Base-by-base conservation (phyloP, 768 basidiomycete genomes). In the Boletus fagicola region DNA sequence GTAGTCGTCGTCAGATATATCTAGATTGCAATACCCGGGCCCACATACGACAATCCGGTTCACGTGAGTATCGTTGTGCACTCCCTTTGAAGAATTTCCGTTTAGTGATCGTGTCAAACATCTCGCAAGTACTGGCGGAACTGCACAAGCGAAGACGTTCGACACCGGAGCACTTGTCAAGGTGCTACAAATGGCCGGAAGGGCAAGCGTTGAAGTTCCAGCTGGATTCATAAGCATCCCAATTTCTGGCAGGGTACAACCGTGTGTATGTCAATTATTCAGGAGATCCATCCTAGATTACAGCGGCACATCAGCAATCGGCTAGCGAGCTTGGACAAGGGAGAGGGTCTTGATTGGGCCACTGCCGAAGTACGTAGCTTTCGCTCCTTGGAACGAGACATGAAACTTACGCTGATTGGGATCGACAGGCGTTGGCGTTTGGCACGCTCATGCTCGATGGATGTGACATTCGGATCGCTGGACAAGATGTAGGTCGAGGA, bases 401-500 rank as follows among this genome's bases (percentile, higher is more conserved):
- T 8, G 9, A 16, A 42, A 26, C 8, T 10, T 18, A 45, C 47
- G 11, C 3, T 16, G n/a, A 50, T 22, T 13, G 46, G 12, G 2
- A 11, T 42, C 7, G 45, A 40, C 54, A 91, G 90, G 90, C 91
- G 0, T 72, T 97, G 71, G 94, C 94, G 0, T 92, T 94, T 64
- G 94, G 94, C 0, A 85, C 91, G 2, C 77, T 96, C 33, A 83
- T 96, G 84, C 74, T 83, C 3, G 87, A 92, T 51, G 92, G 92
- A 2, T 84, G 78, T 60, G 89, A 95, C 65, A 80, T 97, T 11
- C 83, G 94, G 15, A 91, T 97, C 38, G 94, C 92, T 2, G 94
- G 94, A 8, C 94, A 97, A 71, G 94, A 96, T 67, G 92, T 94
- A 0, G 94, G 94, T 0, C 72, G 94, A 39, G 94, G 94, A 3